Conservation (phyloP, 2,329 filamentous ascomycete genomes). For the Scytalidium lignicola region DNA sequence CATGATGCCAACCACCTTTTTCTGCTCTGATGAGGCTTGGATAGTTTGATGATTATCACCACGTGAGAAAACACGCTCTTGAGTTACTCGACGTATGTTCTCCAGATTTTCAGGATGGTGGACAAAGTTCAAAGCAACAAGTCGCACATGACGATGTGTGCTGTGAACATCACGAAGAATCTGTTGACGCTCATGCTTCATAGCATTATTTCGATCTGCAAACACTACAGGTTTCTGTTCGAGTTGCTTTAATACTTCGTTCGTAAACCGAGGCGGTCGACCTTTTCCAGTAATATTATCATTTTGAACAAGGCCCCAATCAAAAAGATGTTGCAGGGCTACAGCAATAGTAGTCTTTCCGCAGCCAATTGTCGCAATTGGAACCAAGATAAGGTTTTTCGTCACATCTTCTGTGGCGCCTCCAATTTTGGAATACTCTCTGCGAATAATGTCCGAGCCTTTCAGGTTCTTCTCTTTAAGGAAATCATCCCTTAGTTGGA, state of each 20-base stretch:
- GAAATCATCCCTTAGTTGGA: slow-evolving; percentile 83
- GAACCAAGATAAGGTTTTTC: slow-evolving; percentile 73
- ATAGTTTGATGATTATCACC: slow-evolving; percentile 99
- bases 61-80: slow-evolving; percentile 71
- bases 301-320: slow-evolving; percentile 92
- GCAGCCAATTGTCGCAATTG: slow-evolving; percentile 89
- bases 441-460: slow-evolving; percentile 79
- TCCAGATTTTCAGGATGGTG: slow-evolving; percentile 66
- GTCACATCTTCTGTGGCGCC: slow-evolving; percentile 49
- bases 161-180: slow-evolving; percentile 73
- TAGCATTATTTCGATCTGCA: slow-evolving; percentile 92
- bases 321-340: slow-evolving; percentile 76
- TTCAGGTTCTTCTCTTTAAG: slow-evolving; percentile 77
- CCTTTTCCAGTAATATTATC: slow-evolving; percentile 84
- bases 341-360: slow-evolving; percentile 92
- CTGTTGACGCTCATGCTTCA: slow-evolving; percentile 81
- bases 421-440: slow-evolving; percentile 55
- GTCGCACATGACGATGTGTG: slow-evolving; percentile 56
- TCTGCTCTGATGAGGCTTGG: slow-evolving; percentile 67
- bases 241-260: slow-evolving; percentile 61
- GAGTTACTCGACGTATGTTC: slow-evolving; percentile 69
- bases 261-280: slow-evolving; percentile 73
- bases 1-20: slow-evolving; percentile 87
- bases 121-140: slow-evolving; percentile 84
- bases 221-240: slow-evolving; percentile 67